A percentile compares a stretch with the other conserved stretches of the same genome.
phyloP scores from a whole-genome alignment of 805 yeast genomes.

The Saccharomycopsis microspora region DNA sequence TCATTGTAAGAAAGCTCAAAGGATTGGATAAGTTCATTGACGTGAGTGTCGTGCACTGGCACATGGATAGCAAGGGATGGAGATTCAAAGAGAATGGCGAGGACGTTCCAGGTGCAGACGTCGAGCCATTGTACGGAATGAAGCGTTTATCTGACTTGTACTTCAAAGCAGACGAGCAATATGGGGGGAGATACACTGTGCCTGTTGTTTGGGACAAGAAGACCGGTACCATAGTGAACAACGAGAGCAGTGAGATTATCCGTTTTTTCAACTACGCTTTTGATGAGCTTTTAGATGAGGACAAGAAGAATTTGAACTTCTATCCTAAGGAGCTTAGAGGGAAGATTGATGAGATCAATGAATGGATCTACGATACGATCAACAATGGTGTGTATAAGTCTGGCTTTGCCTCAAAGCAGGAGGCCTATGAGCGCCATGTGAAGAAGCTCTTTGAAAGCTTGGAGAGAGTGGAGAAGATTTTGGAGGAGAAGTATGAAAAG shows the following conservation, averaged over 20 bases:
- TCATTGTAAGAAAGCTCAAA: slow-evolving; percentile 62
- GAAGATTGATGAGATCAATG: slow-evolving; percentile 67
- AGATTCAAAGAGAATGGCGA: slow-evolving; percentile 49
- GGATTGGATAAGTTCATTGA: slow-evolving; percentile 44
- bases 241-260: slow-evolving; percentile 84
- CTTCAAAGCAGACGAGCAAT: slow-evolving; percentile 62
- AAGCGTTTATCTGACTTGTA: slow-evolving; percentile 61
- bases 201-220: slow-evolving; percentile 91
- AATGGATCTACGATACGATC: slow-evolving; percentile 73
- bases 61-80: slow-evolving; percentile 85
- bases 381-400: slow-evolving; percentile 91
- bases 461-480: slow-evolving; percentile 56
- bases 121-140: slow-evolving; percentile 51
- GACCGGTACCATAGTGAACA: slow-evolving; percentile 73
- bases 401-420: slow-evolving; percentile 81
- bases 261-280: slow-evolving; percentile 74
- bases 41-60: slow-evolving; percentile 82
- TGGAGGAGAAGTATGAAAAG: slow-evolving; percentile 32
- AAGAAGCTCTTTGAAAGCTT: slow-evolving; percentile 49
- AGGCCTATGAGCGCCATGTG: slow-evolving; percentile 65
- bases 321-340: slow-evolving; percentile 45
- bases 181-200: slow-evolving; percentile 78
- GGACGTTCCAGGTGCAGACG: slow-evolving; percentile 30
- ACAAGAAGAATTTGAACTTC: slow-evolving; percentile 40
- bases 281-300: slow-evolving; percentile 33